Conservation (phyloP, 805 yeast genomes). For the Lachancea meyersii region DNA sequence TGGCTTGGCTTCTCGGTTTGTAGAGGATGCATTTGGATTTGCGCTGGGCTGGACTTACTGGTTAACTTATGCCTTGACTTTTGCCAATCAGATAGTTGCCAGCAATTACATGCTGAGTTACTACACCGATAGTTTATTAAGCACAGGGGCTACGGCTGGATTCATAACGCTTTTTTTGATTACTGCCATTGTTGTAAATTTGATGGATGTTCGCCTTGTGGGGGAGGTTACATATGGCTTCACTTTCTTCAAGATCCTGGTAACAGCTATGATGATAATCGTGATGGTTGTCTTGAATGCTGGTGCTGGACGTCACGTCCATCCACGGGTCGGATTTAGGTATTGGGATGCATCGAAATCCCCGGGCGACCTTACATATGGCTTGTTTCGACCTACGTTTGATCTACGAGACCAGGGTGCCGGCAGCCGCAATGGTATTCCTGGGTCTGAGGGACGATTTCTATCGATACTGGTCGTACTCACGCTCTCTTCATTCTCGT, state of each 20-base stretch:
- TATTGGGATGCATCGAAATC: constrained; percentile 55
- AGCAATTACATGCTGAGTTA: constrained; percentile 57
- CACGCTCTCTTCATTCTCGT: constrained; percentile 64
- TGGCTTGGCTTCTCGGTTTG: constrained; percentile 55
- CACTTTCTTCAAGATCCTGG: constrained; percentile 50
- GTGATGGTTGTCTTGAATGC: constrained; percentile 59
- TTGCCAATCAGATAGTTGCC: constrained; percentile 62
- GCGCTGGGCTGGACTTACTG: constrained; percentile 60
- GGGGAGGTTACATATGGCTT: constrained; percentile 69
- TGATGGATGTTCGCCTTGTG: constrained; percentile 63
- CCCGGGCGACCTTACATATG: constrained; percentile 46
- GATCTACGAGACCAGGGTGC: constrained; percentile 57
- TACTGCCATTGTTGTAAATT: constrained; percentile 43
- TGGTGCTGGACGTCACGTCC: constrained; percentile 33
- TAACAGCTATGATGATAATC: constrained; percentile 49
- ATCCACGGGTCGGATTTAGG: constrained; percentile 50
- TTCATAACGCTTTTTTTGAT: constrained; percentile 58
- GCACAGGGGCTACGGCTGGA: constrained; percentile 49
- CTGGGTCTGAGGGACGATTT: constrained; percentile 55
- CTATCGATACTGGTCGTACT: constrained; percentile 56
- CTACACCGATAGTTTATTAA: constrained; percentile 50
- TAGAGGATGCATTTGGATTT: constrained; percentile 62
- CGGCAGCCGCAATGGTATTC: constrained; percentile 49
- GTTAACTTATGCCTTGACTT: constrained; percentile 50
- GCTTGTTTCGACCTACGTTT: constrained; percentile 68